phyloP scores from a whole-genome alignment of 2,329 filamentous ascomycete species.

The Fusarium anguioides region DNA sequence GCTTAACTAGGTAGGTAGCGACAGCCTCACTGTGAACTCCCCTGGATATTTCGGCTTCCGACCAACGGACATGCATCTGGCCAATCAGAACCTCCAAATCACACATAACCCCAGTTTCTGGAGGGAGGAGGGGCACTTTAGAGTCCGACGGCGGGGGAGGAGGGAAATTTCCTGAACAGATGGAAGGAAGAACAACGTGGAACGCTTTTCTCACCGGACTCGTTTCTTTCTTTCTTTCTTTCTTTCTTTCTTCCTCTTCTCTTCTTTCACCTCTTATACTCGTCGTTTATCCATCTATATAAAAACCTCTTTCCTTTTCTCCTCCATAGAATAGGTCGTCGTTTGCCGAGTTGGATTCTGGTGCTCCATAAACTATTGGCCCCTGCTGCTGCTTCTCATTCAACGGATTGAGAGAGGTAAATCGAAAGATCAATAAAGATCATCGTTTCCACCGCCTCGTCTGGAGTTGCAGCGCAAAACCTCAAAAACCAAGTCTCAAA shows the following conservation, averaged over 20 bases:
- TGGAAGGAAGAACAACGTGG: conserved; percentile 24
- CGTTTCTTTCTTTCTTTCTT: neutral
- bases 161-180: conserved; percentile 39
- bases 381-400: conserved; percentile 45
- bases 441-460: conserved; percentile 39
- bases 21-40: conserved; percentile 25
- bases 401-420: conserved; percentile 38
- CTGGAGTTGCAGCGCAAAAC: conserved; percentile 43
- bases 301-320: neutral
- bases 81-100: conserved; percentile 34
- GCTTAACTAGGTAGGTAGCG: no score
- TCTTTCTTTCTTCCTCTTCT: conserved; percentile 5
- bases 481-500: conserved; percentile 1
- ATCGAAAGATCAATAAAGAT: conserved; percentile 32
- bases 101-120: conserved; percentile 33
- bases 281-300: conserved; percentile 26
- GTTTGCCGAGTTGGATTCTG: conserved; percentile 4
- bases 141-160: conserved; percentile 20
- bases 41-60: conserved; percentile 38
- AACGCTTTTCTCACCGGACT: conserved; percentile 20
- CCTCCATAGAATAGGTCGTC: neutral
- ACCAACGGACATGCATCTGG: neutral
- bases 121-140: conserved; percentile 30
- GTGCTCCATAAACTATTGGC: conserved; percentile 6
- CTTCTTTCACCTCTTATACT: conserved; percentile 10